Evolutionary conservation across 2,329 filamentous ascomycete genomes (phyloP).

Genomic region (Ilyonectria mors-panacis): DNA sequence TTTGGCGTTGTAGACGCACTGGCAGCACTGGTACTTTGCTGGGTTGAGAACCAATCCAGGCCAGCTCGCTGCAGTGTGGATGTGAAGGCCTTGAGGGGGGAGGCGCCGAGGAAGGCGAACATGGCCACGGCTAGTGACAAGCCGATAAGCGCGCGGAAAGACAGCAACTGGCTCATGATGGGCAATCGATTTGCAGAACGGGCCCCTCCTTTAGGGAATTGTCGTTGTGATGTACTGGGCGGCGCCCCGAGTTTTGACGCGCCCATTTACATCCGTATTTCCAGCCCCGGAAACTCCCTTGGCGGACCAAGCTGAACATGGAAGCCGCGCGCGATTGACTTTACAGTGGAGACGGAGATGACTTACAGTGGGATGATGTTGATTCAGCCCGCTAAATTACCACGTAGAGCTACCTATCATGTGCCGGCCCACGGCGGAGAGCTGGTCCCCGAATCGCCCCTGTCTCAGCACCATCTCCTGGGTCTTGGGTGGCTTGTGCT

Average conservation of each 20-base stretch:
- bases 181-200: slow-evolving; percentile 5
- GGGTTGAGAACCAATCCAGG: slow-evolving; percentile 34
- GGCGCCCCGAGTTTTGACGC: slow-evolving; percentile 23
- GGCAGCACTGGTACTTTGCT: slow-evolving; percentile 24
- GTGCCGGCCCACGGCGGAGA: slow-evolving; percentile 9
- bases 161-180: slow-evolving; percentile 42
- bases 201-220: slow-evolving; percentile 9
- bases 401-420: background rate
- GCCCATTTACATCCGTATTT: slow-evolving; percentile 45
- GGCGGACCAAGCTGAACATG: slow-evolving; percentile 34
- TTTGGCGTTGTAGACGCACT: slow-evolving; percentile 20
- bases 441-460: background rate
- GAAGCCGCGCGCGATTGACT: slow-evolving; percentile 26
- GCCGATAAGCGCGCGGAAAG: slow-evolving; percentile 40
- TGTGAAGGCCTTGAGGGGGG: slow-evolving; percentile 42
- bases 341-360: background rate
- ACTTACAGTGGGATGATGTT: slow-evolving; percentile 31
- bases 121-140: slow-evolving; percentile 43
- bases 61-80: slow-evolving; percentile 43
- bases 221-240: slow-evolving; percentile 6
- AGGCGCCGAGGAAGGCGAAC: slow-evolving; percentile 41
- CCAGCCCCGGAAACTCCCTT: slow-evolving; percentile 30
- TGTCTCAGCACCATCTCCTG: slow-evolving; percentile 3
- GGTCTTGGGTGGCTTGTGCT: slow-evolving; percentile 14
- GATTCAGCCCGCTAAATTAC: slow-evolving; percentile 35